A percentile compares a stretch with the other conserved stretches of the same genome.
Evolutionary conservation across 495 filamentous ascomycete genomes (phyloP).

Genomic region (Recurvomyces mirabilis): DNA sequence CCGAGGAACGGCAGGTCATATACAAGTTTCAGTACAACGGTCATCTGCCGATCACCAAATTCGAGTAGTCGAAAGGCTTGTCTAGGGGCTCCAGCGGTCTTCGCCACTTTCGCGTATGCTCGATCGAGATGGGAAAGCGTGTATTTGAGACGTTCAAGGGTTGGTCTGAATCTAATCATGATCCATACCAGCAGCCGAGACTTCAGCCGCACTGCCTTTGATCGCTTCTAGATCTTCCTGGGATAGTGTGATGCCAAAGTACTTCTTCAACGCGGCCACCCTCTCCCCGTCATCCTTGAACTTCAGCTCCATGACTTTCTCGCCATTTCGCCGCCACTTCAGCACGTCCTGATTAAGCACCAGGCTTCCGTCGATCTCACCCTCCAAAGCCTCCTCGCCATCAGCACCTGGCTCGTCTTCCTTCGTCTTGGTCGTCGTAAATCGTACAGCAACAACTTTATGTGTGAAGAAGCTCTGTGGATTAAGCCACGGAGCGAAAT

Average conservation of each 20-base stretch:
- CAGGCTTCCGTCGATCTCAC: conserved; percentile 14
- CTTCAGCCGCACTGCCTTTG: conserved; percentile 25
- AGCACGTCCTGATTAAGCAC: conserved; percentile 7
- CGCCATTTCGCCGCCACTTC: conserved; percentile 13
- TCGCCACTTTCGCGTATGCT: no score
- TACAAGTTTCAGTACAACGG: no score
- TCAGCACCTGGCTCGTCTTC: not conserved
- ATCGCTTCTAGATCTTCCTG: conserved; percentile 42
- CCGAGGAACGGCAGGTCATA: no score
- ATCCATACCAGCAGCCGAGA: no score
- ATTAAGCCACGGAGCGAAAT: conserved; percentile 7
- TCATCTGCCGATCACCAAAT: no score
- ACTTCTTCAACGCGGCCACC: conserved; percentile 39
- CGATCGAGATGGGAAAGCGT: no score
- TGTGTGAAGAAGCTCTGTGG: conserved; percentile 31
- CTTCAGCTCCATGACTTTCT: conserved; percentile 39
- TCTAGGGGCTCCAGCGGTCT: no score
- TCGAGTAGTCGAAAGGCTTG: no score
- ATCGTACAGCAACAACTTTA: conserved; percentile 31
- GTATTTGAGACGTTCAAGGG: no score
- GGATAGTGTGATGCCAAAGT: conserved; percentile 45
- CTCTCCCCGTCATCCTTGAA: conserved; percentile 44
- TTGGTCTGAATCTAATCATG: no score
- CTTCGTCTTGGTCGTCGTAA: conserved; percentile 5
- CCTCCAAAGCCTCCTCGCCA: conserved; percentile 3